These are phyloP conservation scores for Diaporthe velutina DNA, from an alignment of 2,329 filamentous ascomycete species.

Conservation along the genomic window DNA sequence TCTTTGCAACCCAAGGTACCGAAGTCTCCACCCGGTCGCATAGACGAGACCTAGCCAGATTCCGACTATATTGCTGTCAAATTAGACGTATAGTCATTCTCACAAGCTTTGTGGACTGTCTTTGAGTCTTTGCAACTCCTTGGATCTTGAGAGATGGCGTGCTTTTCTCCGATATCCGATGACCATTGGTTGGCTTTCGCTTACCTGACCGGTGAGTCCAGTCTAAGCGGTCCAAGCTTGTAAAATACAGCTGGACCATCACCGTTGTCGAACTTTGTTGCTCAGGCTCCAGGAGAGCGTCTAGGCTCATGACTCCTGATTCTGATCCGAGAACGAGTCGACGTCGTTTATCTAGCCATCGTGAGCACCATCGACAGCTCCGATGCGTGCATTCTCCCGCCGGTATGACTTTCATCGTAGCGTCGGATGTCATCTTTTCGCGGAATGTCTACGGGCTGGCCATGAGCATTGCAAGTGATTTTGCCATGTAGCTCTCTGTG, in stretches of 20 bases:
- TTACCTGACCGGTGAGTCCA: not conserved
- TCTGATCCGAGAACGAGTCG: not conserved
- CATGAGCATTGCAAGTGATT: not conserved
- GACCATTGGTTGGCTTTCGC: too few relatives aligned
- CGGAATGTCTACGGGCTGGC: too few relatives aligned
- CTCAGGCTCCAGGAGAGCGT: not conserved
- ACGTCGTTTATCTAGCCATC: not conserved
- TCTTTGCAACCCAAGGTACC: constrained; percentile 30
- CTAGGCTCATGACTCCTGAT: not conserved
- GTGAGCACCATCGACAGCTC: not conserved
- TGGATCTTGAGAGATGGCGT: not conserved
- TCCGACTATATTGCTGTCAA: constrained; percentile 6
- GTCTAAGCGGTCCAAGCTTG: constrained; percentile 6
- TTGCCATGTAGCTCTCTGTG: not conserved
- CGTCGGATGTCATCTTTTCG: not conserved
- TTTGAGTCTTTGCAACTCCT: constrained; percentile 14
- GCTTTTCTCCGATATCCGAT: not conserved
- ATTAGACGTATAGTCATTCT: not conserved
- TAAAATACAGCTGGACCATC: not conserved
- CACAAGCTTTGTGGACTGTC: not conserved
- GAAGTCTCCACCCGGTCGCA: constrained; percentile 31
- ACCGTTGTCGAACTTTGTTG: not conserved
- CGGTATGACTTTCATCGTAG: not conserved
- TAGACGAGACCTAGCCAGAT: constrained; percentile 18
- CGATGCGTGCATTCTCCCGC: not conserved